These are phyloP conservation scores for Leishmania amazonensis DNA, from an alignment of 208 protist genomes.

Conservation along the genomic window DNA sequence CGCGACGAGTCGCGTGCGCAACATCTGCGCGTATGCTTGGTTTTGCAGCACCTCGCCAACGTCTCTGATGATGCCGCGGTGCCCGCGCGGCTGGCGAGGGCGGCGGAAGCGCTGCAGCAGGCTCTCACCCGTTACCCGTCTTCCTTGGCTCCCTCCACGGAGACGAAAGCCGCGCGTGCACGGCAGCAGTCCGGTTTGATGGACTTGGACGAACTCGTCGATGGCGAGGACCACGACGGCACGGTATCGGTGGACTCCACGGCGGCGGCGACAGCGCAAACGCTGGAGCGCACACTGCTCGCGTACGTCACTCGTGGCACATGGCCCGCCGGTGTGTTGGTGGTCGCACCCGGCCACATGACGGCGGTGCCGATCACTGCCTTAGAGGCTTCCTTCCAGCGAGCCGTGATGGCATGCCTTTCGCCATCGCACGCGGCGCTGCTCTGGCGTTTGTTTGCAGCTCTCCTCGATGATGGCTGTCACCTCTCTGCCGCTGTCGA, in stretches of 20 bases:
- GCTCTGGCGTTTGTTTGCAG: slow-evolving; percentile 6
- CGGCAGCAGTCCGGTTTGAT: neutral
- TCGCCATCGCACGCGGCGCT: neutral
- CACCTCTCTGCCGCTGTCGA: neutral
- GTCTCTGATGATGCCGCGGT: neutral
- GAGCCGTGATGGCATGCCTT: neutral
- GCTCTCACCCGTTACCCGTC: slow-evolving; percentile 2
- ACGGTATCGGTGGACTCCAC: neutral
- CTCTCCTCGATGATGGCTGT: slow-evolving; percentile 3
- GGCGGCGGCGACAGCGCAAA: neutral
- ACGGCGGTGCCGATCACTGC: slow-evolving; percentile 1
- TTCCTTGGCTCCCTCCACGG: neutral
- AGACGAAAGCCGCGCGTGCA: neutral
- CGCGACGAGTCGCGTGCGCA: slow-evolving; percentile 10
- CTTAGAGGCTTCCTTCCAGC: neutral
- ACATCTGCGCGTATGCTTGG: slow-evolving; percentile 15
- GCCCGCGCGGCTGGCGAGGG: neutral
- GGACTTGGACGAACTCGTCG: neutral
- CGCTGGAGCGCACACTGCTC: slow-evolving; percentile 13
- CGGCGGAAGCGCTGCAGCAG: slow-evolving; percentile 14
- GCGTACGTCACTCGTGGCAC: neutral
- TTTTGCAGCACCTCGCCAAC: neutral
- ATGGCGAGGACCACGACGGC: neutral
- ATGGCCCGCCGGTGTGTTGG: no score
- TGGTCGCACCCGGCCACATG: neutral